Evolutionary conservation across 2,329 filamentous ascomycete genomes (phyloP), one percentile per base, ranked within the genome.

Genomic region (Aureobasidium uvarum): DNA sequence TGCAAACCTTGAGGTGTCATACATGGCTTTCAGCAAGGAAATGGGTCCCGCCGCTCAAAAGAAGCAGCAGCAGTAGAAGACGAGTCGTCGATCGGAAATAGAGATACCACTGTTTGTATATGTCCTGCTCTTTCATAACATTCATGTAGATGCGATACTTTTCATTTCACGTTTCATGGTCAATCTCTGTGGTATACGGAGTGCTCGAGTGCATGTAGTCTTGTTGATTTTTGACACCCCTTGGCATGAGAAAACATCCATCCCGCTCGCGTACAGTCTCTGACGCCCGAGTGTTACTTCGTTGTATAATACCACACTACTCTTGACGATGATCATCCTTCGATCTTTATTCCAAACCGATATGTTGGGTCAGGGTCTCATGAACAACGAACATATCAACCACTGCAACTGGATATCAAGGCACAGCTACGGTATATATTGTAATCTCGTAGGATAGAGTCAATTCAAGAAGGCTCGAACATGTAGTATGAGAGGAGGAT

Each of bases 1-100:
- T 14, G 81, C 85, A 7, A 94, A 91, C 70, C 83, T 99, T 20
- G 84, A 97, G 76, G 91, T 98, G 36, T 90, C 91, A 0, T 98
- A 98, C 76, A 92, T 90, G 68, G 92, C 95, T 1, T 99, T 98
- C 75, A 94, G 96, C 75, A 97, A 96, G 82, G 94, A 97, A 71
- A 96, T 92, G 83, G 91, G 92, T 0, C 91, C 92, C n/a, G 83
- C 87, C 43, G 89, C 89, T 38, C 91, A 96, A 78, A 96, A 93
- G 86, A 96, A 86, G 75, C 78, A 83, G 45, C 84, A 83, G 51
- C 39, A 62, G 46, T 41, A 41, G 48, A 52, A 14, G 28, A 36
- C 33, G 33, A 20, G 13, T 33, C 14, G 46, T 48, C 13, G 13
- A 13, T 11, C 38, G 13, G 23, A 63, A 23, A 62, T 23, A 62